Evolutionary conservation across 2,329 filamentous ascomycete species (phyloP).

Genomic region (Aspergillus chevalieri): DNA sequence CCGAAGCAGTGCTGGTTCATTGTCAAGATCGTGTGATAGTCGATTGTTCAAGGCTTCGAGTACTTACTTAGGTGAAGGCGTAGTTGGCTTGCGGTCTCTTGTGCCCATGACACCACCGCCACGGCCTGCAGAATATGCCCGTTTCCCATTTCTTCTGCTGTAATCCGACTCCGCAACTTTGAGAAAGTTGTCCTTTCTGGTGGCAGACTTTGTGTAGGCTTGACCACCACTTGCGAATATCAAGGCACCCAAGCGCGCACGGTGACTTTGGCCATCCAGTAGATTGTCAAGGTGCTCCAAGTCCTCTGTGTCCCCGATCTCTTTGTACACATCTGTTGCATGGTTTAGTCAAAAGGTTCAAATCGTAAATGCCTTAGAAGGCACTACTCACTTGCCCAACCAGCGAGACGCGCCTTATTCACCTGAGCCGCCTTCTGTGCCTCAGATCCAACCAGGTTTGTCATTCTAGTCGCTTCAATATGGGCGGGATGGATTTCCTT

Average conservation of each 20-base stretch:
- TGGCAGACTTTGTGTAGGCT: conserved; percentile 3
- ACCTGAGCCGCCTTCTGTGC: conserved; percentile 20
- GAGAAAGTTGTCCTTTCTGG: conserved; percentile 2
- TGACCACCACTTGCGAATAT: conserved; percentile 15
- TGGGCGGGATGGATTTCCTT: conserved; percentile 12
- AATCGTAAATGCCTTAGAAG: background rate
- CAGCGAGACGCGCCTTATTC: conserved; percentile 20
- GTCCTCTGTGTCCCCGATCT: conserved; percentile 23
- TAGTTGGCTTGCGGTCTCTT: conserved; percentile 9
- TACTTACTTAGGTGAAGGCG: background rate
- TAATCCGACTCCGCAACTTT: background rate
- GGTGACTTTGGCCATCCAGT: conserved; percentile 35
- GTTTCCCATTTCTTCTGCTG: background rate
- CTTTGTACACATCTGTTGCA: conserved; percentile 24
- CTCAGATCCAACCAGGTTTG: conserved; percentile 24
- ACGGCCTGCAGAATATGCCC: conserved; percentile 9
- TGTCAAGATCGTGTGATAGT: background rate
- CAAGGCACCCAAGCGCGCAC: conserved; percentile 20
- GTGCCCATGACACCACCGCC: conserved; percentile 21
- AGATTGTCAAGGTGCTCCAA: conserved; percentile 27
- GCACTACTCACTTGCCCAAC: conserved; percentile 29
- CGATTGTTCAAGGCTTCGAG: background rate
- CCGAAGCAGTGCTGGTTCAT: background rate
- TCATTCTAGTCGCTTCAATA: conserved; percentile 23
- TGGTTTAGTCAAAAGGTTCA: conserved; percentile 5